phyloP scores from a whole-genome alignment of 805 yeast genomes.

The Sugiyamaella boreocaroliniensis region DNA sequence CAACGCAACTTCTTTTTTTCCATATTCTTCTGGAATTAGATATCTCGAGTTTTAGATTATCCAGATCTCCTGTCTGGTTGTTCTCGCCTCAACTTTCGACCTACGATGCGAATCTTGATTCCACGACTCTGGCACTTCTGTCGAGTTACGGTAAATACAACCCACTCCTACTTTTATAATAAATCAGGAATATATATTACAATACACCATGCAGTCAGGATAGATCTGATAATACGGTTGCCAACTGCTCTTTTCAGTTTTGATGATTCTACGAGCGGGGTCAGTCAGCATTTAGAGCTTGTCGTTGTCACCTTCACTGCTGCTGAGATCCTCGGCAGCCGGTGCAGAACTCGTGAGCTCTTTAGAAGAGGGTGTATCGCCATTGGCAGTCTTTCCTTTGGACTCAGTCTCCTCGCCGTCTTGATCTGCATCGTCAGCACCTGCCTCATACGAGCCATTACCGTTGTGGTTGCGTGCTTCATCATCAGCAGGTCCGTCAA shows the following conservation, averaged over 20 bases:
- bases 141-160: too few species aligned
- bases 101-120: too few species aligned
- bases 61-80: too few species aligned
- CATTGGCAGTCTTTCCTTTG: neutral
- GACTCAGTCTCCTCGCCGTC: neutral
- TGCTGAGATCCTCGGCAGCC: neutral
- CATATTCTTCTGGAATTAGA: too few species aligned
- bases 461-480: neutral
- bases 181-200: neutral
- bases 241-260: neutral
- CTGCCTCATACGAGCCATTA: neutral
- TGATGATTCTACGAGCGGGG: too few species aligned
- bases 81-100: too few species aligned
- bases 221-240: neutral
- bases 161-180: neutral
- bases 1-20: too few species aligned
- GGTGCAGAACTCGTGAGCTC: neutral
- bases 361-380: neutral
- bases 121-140: too few species aligned
- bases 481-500: neutral
- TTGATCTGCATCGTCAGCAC: too few species aligned
- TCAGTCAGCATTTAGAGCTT: neutral
- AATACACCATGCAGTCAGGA: neutral
- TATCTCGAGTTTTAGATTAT: too few species aligned
- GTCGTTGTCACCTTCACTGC: neutral